These are phyloP conservation scores for Monosporascus sp. DNA, from an alignment of 2,329 filamentous ascomycete genomes.

Conservation along the genomic window DNA sequence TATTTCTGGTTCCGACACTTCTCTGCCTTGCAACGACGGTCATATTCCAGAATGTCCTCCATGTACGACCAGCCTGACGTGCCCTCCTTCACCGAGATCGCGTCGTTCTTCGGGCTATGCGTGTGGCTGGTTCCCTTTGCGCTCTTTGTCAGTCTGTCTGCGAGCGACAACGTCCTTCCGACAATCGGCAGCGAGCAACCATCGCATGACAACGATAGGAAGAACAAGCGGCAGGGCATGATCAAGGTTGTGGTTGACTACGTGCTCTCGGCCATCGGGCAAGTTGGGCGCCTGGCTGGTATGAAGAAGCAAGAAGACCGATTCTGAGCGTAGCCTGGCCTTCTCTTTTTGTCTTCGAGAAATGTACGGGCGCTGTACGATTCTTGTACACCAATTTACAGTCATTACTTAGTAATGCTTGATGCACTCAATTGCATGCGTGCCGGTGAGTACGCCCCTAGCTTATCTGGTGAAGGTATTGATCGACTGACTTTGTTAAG, in stretches of 20 bases:
- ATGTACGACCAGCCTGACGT: constrained; percentile 59
- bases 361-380: background rate
- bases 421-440: background rate
- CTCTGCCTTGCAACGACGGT: constrained; percentile 54
- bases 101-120: constrained; percentile 91
- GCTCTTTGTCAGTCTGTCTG: constrained; percentile 88
- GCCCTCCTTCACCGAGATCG: constrained; percentile 88
- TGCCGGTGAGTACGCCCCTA: background rate
- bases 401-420: background rate
- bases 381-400: constrained; percentile 5
- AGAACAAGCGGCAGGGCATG: constrained; percentile 56
- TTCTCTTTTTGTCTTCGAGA: constrained; percentile 2
- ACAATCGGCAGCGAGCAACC: constrained; percentile 76
- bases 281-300: constrained; percentile 35
- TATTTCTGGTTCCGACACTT: constrained; percentile 97
- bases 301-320: constrained; percentile 36
- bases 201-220: constrained; percentile 39
- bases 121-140: constrained; percentile 97
- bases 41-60: constrained; percentile 53
- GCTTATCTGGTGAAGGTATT: too few relatives aligned
- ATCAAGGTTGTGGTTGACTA: constrained; percentile 61
- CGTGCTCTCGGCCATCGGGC: constrained; percentile 46
- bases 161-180: constrained; percentile 90
- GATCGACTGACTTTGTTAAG: too few relatives aligned
- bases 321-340: constrained; percentile 21